Conservation (phyloP, 108 stramenopile genomes). For the Cyclotella distinguenda region DNA sequence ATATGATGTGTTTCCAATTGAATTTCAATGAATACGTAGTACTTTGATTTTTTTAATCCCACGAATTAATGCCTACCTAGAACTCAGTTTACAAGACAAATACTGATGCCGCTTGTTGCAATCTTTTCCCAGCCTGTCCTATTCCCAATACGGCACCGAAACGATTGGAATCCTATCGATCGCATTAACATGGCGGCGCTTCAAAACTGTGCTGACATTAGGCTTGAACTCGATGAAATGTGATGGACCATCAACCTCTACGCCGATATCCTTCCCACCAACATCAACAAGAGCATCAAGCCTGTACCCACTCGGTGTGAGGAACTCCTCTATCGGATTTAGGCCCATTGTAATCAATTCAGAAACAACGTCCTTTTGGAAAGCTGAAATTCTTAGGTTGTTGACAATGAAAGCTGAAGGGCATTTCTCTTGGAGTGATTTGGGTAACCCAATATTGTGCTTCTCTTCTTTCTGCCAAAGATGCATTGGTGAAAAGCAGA, state of each 20-base stretch:
- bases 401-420: neutral
- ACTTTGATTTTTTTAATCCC: too few relatives aligned
- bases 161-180: conserved; percentile 13
- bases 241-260: conserved; percentile 15
- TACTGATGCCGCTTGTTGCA: conserved; percentile 7
- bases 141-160: conserved; percentile 30
- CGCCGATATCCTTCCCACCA: neutral
- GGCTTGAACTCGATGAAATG: neutral
- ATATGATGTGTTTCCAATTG: too few relatives aligned
- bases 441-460: neutral
- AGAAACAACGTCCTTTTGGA: conserved; percentile 1
- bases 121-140: conserved; percentile 5
- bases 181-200: conserved; percentile 3
- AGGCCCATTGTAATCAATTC: conserved; percentile 7
- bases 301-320: conserved; percentile 11
- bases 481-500: neutral
- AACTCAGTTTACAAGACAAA: neutral
- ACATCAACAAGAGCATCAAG: conserved; percentile 11
- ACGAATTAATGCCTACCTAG: too few relatives aligned
- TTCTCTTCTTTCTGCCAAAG: conserved; percentile 14
- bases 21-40: too few relatives aligned
- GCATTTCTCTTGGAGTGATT: neutral
- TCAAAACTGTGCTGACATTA: neutral
- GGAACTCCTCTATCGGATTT: conserved; percentile 14
- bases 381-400: neutral